phyloP scores from a whole-genome alignment of 116 monocot species.

The Dioscorea cayenensis region DNA sequence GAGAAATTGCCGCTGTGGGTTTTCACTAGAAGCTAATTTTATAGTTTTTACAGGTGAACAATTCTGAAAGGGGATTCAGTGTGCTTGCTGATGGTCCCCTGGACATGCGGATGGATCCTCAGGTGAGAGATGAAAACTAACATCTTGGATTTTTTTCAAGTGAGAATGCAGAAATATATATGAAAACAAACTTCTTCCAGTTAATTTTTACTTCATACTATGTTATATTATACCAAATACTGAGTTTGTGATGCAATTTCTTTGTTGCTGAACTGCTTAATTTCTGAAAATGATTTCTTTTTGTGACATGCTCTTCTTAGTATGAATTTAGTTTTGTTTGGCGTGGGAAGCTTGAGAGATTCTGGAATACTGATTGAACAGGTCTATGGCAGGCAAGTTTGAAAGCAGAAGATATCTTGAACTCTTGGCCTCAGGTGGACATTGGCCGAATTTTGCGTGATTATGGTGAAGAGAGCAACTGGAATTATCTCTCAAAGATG shows the following conservation, averaged over 20 bases:
- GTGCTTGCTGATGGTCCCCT: slow-evolving; percentile 73
- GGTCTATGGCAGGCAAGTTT: slow-evolving; percentile 61
- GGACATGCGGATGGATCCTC: slow-evolving; percentile 95
- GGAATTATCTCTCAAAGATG: slow-evolving; percentile 62
- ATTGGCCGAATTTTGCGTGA: slow-evolving; percentile 77
- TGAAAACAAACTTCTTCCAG: background rate
- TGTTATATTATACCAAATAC: background rate
- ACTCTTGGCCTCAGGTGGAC: slow-evolving; percentile 89
- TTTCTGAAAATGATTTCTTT: background rate
- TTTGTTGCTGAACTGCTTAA: background rate
- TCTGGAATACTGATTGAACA: slow-evolving; percentile 17
- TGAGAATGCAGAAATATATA: background rate
- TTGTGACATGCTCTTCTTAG: background rate
- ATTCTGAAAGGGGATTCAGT: slow-evolving; percentile 78
- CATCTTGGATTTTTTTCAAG: background rate
- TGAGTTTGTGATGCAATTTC: background rate
- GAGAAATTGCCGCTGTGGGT: background rate
- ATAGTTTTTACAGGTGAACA: slow-evolving; percentile 36
- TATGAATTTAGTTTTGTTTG: background rate
- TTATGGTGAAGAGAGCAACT: slow-evolving; percentile 97
- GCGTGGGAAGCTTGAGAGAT: background rate
- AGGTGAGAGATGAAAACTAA: slow-evolving; percentile 33
- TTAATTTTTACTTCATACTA: background rate
- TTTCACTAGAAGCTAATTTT: background rate
- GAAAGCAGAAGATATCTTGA: slow-evolving; percentile 86